phyloP scores from a whole-genome alignment of 2,329 filamentous ascomycete genomes.

The Fusarium sambucinum region DNA sequence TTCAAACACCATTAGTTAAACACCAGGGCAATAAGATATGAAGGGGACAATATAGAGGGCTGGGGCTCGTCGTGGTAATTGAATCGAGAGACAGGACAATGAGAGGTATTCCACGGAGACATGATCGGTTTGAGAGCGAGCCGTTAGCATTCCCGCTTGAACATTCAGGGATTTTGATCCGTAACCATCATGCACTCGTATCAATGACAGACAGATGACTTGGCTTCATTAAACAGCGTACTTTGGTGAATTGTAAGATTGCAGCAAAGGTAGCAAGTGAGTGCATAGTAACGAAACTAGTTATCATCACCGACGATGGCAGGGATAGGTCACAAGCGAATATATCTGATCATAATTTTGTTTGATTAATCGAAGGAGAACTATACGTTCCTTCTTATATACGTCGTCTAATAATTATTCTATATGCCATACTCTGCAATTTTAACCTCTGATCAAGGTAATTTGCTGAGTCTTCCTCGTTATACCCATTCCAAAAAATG shows the following conservation, averaged over 20 bases:
- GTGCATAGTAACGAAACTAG: background rate
- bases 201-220: background rate
- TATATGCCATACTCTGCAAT: slow-evolving; percentile 38
- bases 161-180: background rate
- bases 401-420: slow-evolving; percentile 37
- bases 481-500: slow-evolving; percentile 41
- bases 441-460: slow-evolving; percentile 17
- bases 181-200: background rate
- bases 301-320: background rate
- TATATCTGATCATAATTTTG: slow-evolving; percentile 26
- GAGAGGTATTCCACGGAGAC: slow-evolving; percentile 30
- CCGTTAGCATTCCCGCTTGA: slow-evolving; percentile 17
- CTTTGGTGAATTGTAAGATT: background rate
- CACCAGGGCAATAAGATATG: background rate
- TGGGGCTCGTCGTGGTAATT: background rate
- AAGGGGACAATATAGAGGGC: background rate
- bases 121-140: slow-evolving; percentile 16
- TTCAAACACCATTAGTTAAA: slow-evolving; percentile 32
- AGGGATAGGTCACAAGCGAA: slow-evolving; percentile 3
- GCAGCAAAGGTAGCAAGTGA: background rate
- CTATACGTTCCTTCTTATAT: slow-evolving; percentile 39
- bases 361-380: slow-evolving; percentile 36
- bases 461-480: slow-evolving; percentile 38
- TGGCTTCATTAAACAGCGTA: background rate
- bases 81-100: slow-evolving; percentile 2